Evolutionary conservation across 2,329 filamentous ascomycete species (phyloP).

Genomic region (Hymenotorrendiella dingleyae): DNA sequence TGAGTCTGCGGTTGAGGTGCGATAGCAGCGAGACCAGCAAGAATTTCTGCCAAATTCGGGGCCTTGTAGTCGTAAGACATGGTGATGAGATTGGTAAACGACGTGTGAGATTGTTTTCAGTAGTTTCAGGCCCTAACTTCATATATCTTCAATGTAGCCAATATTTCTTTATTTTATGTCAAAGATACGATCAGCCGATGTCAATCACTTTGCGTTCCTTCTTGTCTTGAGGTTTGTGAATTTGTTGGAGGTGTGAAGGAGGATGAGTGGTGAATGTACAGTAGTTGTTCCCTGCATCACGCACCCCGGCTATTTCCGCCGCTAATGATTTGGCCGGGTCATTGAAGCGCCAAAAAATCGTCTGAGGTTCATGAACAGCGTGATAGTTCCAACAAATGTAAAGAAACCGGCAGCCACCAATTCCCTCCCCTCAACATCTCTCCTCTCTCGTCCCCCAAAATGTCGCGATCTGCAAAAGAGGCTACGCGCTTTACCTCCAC

Average conservation of each 20-base stretch:
- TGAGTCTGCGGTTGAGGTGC: conserved; percentile 15
- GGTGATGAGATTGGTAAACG: neutral
- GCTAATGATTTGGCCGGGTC: conserved; percentile 7
- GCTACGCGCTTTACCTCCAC: conserved; percentile 74
- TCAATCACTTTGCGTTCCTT: no score
- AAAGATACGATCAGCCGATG: no score
- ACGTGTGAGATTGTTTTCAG: no score
- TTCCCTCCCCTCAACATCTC: neutral
- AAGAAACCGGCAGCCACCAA: conserved; percentile 6
- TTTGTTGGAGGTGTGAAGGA: no score
- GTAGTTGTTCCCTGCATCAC: no score
- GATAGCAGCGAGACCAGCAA: conserved; percentile 27
- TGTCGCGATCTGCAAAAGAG: conserved; percentile 66
- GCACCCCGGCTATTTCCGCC: conserved; percentile 4
- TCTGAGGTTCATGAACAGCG: conserved; percentile 6
- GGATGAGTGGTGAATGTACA: no score
- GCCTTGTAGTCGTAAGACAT: conserved; percentile 24
- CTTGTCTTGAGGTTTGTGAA: no score
- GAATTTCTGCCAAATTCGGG: conserved; percentile 30
- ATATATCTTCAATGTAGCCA: no score
- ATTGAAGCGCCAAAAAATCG: conserved; percentile 11
- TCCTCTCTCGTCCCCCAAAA: conserved; percentile 15
- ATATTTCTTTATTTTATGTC: no score
- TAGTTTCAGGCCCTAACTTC: no score
- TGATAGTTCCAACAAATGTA: conserved; percentile 13